A percentile compares a stretch with the other conserved stretches of the same genome.
phyloP scores from a whole-genome alignment of 2,329 filamentous ascomycete genomes.

The Raffaelea albimanens region DNA sequence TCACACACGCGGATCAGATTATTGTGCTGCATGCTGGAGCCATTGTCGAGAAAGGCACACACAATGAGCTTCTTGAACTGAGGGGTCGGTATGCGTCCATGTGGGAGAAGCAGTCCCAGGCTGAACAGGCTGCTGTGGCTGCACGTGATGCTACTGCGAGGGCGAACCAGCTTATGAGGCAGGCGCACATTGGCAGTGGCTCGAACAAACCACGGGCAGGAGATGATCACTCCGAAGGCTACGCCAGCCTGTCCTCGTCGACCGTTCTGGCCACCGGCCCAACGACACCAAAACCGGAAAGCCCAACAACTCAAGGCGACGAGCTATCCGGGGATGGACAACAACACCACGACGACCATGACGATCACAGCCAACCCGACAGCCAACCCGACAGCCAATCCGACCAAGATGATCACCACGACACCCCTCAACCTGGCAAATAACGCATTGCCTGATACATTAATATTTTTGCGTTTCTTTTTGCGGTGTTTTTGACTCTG shows the following conservation, averaged over 20 bases:
- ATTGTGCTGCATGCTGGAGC: constrained; percentile 16
- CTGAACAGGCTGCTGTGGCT: constrained; percentile 59
- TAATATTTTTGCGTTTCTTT: not conserved
- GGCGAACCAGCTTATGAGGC: constrained; percentile 34
- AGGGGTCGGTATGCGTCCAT: constrained; percentile 72
- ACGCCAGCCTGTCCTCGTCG: constrained; percentile 35
- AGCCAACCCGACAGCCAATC: too few relatives aligned
- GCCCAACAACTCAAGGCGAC: constrained; percentile 7
- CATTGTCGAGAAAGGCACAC: constrained; percentile 15
- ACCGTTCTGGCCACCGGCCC: constrained; percentile 27
- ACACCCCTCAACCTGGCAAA: too few relatives aligned
- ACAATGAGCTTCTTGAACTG: constrained; percentile 61
- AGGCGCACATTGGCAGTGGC: constrained; percentile 34
- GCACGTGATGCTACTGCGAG: constrained; percentile 35
- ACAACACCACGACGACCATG: not conserved
- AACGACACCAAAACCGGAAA: constrained; percentile 17
- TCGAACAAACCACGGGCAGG: constrained; percentile 16
- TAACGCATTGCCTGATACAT: too few relatives aligned
- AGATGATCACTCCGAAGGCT: constrained; percentile 35
- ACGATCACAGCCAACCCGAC: too few relatives aligned
- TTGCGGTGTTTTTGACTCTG: constrained; percentile 5
- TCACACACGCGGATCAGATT: constrained; percentile 17
- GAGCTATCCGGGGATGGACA: constrained; percentile 11
- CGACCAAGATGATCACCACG: too few relatives aligned
- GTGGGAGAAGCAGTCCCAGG: constrained; percentile 82